Percentiles rank a stretch among this genome's conserved stretches.
phyloP scores from a whole-genome alignment of 345 rosid genomes.

The Turritis glabra region DNA sequence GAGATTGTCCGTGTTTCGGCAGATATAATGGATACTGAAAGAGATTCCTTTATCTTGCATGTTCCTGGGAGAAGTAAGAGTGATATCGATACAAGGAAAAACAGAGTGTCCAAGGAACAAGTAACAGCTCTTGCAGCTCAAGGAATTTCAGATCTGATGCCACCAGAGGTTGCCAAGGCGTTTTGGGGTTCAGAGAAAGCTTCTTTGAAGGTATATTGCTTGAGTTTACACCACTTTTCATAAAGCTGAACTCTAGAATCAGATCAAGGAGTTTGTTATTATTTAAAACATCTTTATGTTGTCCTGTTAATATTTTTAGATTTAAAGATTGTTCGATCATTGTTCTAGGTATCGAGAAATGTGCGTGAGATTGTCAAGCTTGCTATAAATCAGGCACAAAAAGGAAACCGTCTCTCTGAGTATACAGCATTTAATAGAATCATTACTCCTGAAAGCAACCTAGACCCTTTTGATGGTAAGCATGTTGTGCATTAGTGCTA shows the following conservation, averaged over 20 bases:
- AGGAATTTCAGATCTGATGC: conserved; percentile 90
- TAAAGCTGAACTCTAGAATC: background rate
- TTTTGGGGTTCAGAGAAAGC: conserved; percentile 73
- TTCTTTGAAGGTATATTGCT: conserved; percentile 72
- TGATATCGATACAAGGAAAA: conserved; percentile 49
- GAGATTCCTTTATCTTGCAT: conserved; percentile 77
- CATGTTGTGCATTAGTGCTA: conserved; percentile 17
- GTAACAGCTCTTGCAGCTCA: conserved; percentile 79
- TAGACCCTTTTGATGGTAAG: conserved; percentile 88
- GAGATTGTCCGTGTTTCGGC: conserved; percentile 79
- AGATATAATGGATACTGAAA: conserved; percentile 59
- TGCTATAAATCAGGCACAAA: conserved; percentile 77
- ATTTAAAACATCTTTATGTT: background rate
- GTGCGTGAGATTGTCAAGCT: conserved; percentile 85
- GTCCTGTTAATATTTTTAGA: background rate
- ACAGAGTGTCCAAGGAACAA: conserved; percentile 56
- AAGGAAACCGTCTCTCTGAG: conserved; percentile 63
- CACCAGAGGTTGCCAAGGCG: conserved; percentile 84
- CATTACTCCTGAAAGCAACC: conserved; percentile 54
- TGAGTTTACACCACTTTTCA: background rate
- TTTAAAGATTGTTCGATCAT: conserved; percentile 9
- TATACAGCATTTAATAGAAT: conserved; percentile 75
- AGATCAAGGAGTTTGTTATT: conserved; percentile 3
- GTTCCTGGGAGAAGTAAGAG: conserved; percentile 48
- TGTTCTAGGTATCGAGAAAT: conserved; percentile 69